Evolutionary conservation across 1,284 basidiomycete genomes (phyloP), one percentile per base, ranked within the genome.

Genomic region (Puccinia coronata): DNA sequence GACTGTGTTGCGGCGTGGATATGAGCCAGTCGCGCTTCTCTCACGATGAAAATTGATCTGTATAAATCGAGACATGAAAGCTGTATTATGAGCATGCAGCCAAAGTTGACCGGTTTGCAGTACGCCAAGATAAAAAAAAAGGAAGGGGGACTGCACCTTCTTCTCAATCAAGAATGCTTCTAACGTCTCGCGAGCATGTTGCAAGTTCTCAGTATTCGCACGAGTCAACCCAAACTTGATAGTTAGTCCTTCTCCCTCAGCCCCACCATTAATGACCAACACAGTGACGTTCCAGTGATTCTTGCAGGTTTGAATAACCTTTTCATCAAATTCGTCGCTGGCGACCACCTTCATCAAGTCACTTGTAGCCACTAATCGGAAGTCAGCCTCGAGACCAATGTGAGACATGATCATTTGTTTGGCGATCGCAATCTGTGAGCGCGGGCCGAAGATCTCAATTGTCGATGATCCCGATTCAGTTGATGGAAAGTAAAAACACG

Each of bases 351-450:
- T 94, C 8, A 90, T 87, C 84, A 87, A 86, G 72, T 84, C 84
- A 70, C 81, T 78, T 63, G 91, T 92, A 23, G 92, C 92, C 12
- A 96, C 95, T 28, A 98, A 91, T 70, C 92, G 91, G 90, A 96
- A 92, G 85, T 98, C 95, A 31, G 95, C 95, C 86, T 98, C 96
- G 85, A 98, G 97, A 0, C 96, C 96, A 79, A 99, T 95, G 85
- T 97, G 95, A 92, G 93, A 88, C 77, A 98, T 88, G 81, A 99
- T 89, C 95, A 98, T 98, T 20, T 96, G 92, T 31, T 93, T 93
- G 41, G 96, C 95, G 84, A 98, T 96, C 86, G 96, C 94, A 20
- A 98, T 93, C 87, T 99, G 96, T 84, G 92, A 93, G 86, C 98
- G 96, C 25, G 96, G 96, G 1, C 96, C 96, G 86, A 95, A 98